Evolutionary conservation across 2,329 filamentous ascomycete genomes (phyloP).

Genomic region (Chalaropsis ovoidea): DNA sequence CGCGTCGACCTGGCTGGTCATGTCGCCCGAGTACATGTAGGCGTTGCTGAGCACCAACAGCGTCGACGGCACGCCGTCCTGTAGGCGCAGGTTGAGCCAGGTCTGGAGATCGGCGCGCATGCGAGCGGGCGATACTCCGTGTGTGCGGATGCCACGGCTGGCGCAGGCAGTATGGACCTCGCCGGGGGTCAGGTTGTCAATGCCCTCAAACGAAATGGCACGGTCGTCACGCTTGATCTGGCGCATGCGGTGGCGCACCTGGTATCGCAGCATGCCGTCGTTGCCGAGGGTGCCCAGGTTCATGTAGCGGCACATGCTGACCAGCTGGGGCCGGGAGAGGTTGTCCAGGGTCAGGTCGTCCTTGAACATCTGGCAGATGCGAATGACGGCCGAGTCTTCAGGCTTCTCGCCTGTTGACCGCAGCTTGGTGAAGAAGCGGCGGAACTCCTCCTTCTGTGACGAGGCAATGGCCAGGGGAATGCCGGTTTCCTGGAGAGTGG

Average conservation of each 20-base stretch:
- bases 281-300: slow-evolving; percentile 95
- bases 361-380: slow-evolving; percentile 98
- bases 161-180: slow-evolving; percentile 90
- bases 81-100: slow-evolving; percentile 88
- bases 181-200: slow-evolving; percentile 82
- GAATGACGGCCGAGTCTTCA: slow-evolving; percentile 84
- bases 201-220: slow-evolving; percentile 86
- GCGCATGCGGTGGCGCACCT: slow-evolving; percentile 92
- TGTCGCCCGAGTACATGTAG: slow-evolving; percentile 93
- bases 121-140: slow-evolving; percentile 79
- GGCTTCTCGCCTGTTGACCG: slow-evolving; percentile 83
- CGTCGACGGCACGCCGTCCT: slow-evolving; percentile 91
- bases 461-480: slow-evolving; percentile 75
- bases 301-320: slow-evolving; percentile 98
- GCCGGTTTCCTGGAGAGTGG: slow-evolving; percentile 86
- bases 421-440: slow-evolving; percentile 94
- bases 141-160: slow-evolving; percentile 81
- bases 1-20: slow-evolving; percentile 82
- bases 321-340: slow-evolving; percentile 84
- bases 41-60: slow-evolving; percentile 92
- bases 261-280: slow-evolving; percentile 94
- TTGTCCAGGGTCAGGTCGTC: slow-evolving; percentile 97
- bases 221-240: slow-evolving; percentile 98
- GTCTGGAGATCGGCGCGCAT: slow-evolving; percentile 83
- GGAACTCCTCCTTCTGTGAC: slow-evolving; percentile 85